Base-by-base conservation (phyloP, 352 stramenopile species). In the Phytopythium delawarense region DNA sequence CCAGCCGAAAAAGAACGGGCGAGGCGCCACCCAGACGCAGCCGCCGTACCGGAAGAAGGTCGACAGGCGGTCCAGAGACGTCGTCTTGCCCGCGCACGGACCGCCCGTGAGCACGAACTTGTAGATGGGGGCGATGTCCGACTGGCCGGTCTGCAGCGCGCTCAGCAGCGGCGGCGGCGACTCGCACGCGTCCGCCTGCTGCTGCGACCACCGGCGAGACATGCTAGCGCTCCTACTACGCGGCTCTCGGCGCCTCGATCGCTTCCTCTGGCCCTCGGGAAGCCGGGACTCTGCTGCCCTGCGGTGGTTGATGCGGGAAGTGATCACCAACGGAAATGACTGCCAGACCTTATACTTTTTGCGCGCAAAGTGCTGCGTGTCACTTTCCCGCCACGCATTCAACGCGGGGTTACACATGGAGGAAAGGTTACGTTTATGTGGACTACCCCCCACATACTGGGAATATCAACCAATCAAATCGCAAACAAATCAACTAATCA, bases 11-110 rank as follows among this genome's bases (percentile, higher is more conserved):
- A 4, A 34, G 25, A 21, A 7, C 44, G 44, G 21, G 4, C 20
- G 44, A 12, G 44, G n/a, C 16, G 18, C 9, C 39, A 45, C 16
- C 16, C 39, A 16, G 18, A 13, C 42, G 42, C 16, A 4, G 13
- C 23, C 4, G 2, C 2, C 53, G 64, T 50, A 87, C 61, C 87
- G 79, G 59, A 94, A 96, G 68, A 92, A 96, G 32, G 84, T 94
- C n/a, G 81, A 96, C 23, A 98, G 69, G 52, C 92, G 78, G 52
- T 97, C 92, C 30, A 98, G 78, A 51, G 91, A 96, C 58, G 96
- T 98, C 48, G 96, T 99, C 69, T 99, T 98, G 54, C 96, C 96
- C 23, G 92, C 96, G 72, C 96, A 98, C 3, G 94, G 96, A 16
- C 94, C 96, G 56, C 94, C 96, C 44, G 94, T 98, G 62, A 98